Conservation (phyloP, 1,284 basidiomycete genomes). For the Moniliophthora roreri region DNA sequence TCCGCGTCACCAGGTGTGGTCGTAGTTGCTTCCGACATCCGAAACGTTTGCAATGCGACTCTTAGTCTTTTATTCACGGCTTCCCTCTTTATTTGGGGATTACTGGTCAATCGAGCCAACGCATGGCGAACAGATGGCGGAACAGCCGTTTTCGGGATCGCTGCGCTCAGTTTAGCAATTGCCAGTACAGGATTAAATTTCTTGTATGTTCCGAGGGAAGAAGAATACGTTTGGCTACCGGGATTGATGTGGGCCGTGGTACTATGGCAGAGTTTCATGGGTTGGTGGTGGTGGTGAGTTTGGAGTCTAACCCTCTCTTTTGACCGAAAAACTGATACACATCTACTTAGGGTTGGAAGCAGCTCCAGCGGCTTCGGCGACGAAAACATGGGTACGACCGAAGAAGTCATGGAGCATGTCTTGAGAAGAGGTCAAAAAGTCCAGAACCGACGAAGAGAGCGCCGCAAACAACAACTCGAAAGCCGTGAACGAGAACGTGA, state of each 20-base stretch:
- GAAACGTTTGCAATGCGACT: constrained; percentile 95
- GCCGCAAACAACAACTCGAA: constrained; percentile 33
- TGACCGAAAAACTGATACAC: too few species aligned
- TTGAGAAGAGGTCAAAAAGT: constrained; percentile 59
- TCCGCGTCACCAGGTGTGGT: constrained; percentile 42
- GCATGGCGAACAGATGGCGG: constrained; percentile 98
- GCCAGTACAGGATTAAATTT: constrained; percentile 84
- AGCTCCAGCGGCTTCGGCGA: constrained; percentile 60
- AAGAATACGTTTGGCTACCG: constrained; percentile 85
- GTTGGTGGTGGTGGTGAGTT: constrained; percentile 91
- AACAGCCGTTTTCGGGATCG: constrained; percentile 92
- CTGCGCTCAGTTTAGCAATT: constrained; percentile 77
- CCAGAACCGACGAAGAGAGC: constrained; percentile 42
- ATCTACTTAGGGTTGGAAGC: too few species aligned
- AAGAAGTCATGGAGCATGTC: constrained; percentile 58
- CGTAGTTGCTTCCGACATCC: constrained; percentile 74
- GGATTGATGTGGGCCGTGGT: constrained; percentile 85
- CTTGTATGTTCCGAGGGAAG: constrained; percentile 78
- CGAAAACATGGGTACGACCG: constrained; percentile 64
- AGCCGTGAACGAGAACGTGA: constrained; percentile 25
- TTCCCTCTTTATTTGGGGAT: constrained; percentile 92
- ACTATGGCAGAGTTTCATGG: constrained; percentile 89
- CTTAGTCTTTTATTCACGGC: constrained; percentile 92
- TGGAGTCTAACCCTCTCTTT: too few species aligned
- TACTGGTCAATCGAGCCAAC: constrained; percentile 84